phyloP scores from a whole-genome alignment of 225 moss, liverwort and hornwort genomes.

The Polytrichum commune region DNA sequence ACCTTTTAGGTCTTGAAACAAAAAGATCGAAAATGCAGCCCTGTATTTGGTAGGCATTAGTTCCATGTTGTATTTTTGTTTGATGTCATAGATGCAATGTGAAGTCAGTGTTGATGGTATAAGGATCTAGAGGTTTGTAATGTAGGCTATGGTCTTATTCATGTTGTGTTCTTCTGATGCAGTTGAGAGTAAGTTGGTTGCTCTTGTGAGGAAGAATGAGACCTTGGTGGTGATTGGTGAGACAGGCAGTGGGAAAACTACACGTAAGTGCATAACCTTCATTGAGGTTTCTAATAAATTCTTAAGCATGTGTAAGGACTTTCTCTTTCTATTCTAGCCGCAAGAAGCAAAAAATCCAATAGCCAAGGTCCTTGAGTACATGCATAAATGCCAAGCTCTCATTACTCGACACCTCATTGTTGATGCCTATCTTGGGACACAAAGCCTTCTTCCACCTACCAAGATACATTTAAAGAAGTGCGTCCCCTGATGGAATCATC shows the following conservation, averaged over 20 bases:
- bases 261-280: conserved; percentile 58
- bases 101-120: too few species aligned
- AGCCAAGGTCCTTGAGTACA: background rate
- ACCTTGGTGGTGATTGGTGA: conserved; percentile 91
- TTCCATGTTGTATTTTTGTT: too few species aligned
- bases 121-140: background rate
- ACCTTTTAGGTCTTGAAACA: too few species aligned
- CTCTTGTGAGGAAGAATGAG: conserved; percentile 70
- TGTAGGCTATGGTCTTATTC: background rate
- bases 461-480: too few species aligned
- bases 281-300: background rate
- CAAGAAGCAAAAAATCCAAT: background rate
- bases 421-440: too few species aligned
- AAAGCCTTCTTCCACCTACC: too few species aligned
- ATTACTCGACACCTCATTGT: too few species aligned
- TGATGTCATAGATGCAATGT: too few species aligned
- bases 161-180: conserved; percentile 23
- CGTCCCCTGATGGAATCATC: too few species aligned
- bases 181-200: conserved; percentile 74
- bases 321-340: too few species aligned
- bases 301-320: background rate
- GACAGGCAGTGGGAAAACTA: conserved; percentile 97
- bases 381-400: background rate
- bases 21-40: too few species aligned
- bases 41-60: too few species aligned